A percentile compares a stretch with the other conserved stretches of the same genome.
These are phyloP conservation scores for Cystofilobasidium capitatum DNA, from an alignment of 768 basidiomycete genomes.

Conservation along the genomic window DNA sequence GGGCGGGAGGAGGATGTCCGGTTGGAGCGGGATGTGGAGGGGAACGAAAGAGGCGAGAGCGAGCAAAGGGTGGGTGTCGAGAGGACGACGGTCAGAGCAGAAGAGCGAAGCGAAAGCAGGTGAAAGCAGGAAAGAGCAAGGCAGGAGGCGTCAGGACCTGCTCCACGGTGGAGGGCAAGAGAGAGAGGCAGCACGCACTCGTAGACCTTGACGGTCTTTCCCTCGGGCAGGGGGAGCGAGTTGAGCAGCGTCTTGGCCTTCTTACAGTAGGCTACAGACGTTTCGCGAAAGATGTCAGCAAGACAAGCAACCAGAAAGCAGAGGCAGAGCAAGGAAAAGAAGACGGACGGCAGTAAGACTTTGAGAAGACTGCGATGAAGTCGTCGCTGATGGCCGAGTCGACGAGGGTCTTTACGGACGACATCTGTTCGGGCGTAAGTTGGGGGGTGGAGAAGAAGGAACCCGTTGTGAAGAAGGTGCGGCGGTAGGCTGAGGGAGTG, in stretches of 20 bases:
- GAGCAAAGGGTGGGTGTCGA: too few species aligned
- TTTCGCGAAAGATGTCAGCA: background rate
- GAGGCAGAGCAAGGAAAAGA: background rate
- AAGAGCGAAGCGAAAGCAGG: background rate
- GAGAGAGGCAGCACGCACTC: slow-evolving; percentile 28
- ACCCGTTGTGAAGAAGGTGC: slow-evolving; percentile 9
- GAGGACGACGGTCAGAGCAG: background rate
- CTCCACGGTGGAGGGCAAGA: background rate
- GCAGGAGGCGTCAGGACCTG: background rate
- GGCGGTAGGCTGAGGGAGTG: background rate
- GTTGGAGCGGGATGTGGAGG: too few species aligned
- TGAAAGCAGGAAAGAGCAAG: background rate
- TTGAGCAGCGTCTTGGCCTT: slow-evolving; percentile 47
- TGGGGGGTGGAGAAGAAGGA: slow-evolving; percentile 7
- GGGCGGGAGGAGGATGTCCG: too few species aligned
- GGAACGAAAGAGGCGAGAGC: too few species aligned
- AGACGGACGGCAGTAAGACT: slow-evolving; percentile 33
- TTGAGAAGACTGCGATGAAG: slow-evolving; percentile 55
- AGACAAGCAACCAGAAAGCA: slow-evolving; percentile 33
- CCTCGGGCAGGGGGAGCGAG: slow-evolving; percentile 27
- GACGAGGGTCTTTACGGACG: slow-evolving; percentile 17
- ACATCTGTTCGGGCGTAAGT: background rate
- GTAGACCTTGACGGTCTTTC: slow-evolving; percentile 30
- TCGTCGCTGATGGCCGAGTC: slow-evolving; percentile 47
- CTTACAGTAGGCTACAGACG: slow-evolving; percentile 42